Conservation (phyloP, 768 basidiomycete species). For the Suillus plorans region DNA sequence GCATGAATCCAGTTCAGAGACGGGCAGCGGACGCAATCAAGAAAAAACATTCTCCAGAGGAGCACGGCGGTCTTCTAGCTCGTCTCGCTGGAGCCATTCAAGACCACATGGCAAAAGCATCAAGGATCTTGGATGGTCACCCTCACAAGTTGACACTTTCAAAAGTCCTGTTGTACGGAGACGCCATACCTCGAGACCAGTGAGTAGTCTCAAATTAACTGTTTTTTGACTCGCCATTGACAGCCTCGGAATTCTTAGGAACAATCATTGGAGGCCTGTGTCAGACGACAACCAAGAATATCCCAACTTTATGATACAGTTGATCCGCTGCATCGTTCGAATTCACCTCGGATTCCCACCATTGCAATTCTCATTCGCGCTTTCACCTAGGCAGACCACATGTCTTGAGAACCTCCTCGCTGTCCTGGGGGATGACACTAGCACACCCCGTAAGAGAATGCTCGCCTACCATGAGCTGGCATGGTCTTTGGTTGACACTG, state of each 20-base stretch:
- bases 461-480: too few species aligned
- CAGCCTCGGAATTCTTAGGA: accelerated
- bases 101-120: neutral
- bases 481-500: neutral
- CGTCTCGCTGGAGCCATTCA: neutral
- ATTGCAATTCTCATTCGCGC: neutral
- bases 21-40: too few species aligned
- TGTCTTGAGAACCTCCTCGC: too few species aligned
- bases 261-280: neutral
- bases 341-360: neutral
- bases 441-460: too few species aligned
- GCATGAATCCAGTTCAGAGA: too few species aligned
- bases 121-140: neutral
- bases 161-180: neutral
- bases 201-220: neutral
- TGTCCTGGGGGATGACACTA: too few species aligned
- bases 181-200: neutral
- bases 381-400: neutral
- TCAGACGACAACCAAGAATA: neutral
- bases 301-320: neutral
- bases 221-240: neutral
- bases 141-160: neutral
- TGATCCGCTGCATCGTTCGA: accelerated
- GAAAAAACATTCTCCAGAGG: too few species aligned
- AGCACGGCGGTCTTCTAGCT: too few species aligned